Conservation (phyloP, 805 yeast species). For the Cyberlindnera subsufficiens region DNA sequence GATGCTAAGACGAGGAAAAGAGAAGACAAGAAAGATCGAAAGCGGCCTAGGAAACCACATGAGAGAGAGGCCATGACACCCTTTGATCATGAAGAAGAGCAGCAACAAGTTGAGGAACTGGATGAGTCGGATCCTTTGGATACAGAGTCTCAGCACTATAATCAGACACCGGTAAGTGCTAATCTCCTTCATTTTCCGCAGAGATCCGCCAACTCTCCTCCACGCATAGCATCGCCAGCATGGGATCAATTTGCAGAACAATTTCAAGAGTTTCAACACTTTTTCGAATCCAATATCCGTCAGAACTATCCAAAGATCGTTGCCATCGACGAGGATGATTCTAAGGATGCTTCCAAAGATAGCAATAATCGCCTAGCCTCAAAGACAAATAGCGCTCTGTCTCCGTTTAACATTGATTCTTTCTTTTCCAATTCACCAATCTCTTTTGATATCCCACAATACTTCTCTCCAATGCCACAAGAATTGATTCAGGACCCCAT, state of each 20-base stretch:
- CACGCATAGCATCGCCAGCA: conserved; percentile 1
- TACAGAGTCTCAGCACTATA: conserved; percentile 5
- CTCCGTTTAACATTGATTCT: conserved; percentile 7
- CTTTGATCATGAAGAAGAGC: neutral
- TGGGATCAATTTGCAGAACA: conserved; percentile 16
- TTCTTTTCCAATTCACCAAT: conserved; percentile 6
- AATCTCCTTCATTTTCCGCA: conserved; percentile 14
- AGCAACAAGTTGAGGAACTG: neutral
- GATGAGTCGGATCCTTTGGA: conserved; percentile 11
- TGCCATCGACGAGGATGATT: conserved; percentile 5
- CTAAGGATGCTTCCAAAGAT: neutral
- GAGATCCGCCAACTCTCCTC: conserved; percentile 7
- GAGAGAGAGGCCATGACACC: neutral
- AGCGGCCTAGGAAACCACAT: conserved; percentile 1
- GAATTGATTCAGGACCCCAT: conserved; percentile 32
- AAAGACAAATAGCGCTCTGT: neutral
- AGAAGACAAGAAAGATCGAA: conserved; percentile 1
- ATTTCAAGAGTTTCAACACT: conserved; percentile 17
- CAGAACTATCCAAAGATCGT: conserved; percentile 14
- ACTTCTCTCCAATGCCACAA: conserved; percentile 17
- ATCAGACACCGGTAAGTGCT: conserved; percentile 21
- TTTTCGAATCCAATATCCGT: conserved; percentile 22
- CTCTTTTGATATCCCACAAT: neutral
- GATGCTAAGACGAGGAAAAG: conserved; percentile 6
- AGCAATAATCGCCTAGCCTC: neutral